These are phyloP conservation scores for Vaucheria bursata DNA, from an alignment of 352 stramenopile genomes.

Conservation along the genomic window DNA sequence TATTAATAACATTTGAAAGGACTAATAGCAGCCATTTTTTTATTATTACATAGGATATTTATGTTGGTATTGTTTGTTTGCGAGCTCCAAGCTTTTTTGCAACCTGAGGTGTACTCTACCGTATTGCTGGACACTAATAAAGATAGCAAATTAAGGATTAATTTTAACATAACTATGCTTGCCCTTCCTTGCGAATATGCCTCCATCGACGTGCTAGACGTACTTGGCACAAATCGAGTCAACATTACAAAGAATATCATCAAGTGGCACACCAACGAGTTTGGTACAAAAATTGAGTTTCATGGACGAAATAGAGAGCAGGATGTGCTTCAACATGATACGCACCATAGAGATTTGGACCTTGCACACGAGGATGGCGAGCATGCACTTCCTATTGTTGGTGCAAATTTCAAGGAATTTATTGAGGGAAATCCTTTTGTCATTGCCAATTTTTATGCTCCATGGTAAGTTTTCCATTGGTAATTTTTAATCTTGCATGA, in stretches of 20 bases:
- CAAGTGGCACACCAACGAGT: conserved; percentile 74
- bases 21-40: no score
- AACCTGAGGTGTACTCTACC: conserved; percentile 37
- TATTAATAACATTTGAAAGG: no score
- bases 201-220: conserved; percentile 88
- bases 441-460: conserved; percentile 89
- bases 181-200: conserved; percentile 92
- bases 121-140: conserved; percentile 46
- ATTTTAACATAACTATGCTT: conserved; percentile 96
- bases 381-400: conserved; percentile 60
- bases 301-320: conserved; percentile 62
- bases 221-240: conserved; percentile 90
- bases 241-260: conserved; percentile 98
- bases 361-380: conserved; percentile 62
- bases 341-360: conserved; percentile 60
- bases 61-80: conserved; percentile 50
- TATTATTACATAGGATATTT: no score
- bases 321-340: conserved; percentile 59
- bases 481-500: no score
- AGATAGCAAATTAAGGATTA: conserved; percentile 68
- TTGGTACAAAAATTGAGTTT: conserved; percentile 57
- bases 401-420: conserved; percentile 79
- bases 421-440: conserved; percentile 85
- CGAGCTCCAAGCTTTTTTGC: conserved; percentile 49
- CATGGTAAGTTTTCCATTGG: conserved; percentile 58